These are phyloP conservation scores for Epichloe scottii DNA, from an alignment of 2,329 filamentous ascomycete species.

Conservation along the genomic window DNA sequence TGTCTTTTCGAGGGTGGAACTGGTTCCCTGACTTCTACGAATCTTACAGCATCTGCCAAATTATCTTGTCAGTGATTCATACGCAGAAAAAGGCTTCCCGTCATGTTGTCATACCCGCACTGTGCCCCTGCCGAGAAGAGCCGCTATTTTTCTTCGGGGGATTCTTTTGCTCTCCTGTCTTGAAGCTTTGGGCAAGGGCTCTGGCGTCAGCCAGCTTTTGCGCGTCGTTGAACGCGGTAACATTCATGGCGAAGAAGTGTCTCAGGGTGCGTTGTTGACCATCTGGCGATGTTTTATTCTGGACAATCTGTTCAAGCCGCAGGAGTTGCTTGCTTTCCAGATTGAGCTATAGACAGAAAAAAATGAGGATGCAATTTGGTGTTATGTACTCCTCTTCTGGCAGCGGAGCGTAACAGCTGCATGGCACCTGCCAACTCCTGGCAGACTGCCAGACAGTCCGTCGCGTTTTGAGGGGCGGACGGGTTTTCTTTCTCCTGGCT, in stretches of 20 bases:
- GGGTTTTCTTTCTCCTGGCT: not conserved
- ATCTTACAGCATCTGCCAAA: not conserved
- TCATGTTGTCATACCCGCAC: not conserved
- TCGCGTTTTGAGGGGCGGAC: not conserved
- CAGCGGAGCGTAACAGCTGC: not conserved
- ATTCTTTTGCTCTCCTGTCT: constrained; percentile 6
- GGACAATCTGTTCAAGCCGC: not conserved
- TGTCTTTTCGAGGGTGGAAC: constrained; percentile 1
- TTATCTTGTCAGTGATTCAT: not conserved
- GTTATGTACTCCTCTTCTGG: not conserved
- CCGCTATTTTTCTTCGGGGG: not conserved
- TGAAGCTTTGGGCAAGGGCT: constrained; percentile 16
- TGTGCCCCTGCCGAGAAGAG: not conserved
- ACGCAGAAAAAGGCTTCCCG: not conserved
- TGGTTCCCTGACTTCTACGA: not conserved
- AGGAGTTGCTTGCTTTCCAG: not conserved
- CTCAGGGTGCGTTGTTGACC: not conserved
- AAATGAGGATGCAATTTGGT: not conserved
- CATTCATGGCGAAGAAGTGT: constrained; percentile 6
- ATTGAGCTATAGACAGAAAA: not conserved
- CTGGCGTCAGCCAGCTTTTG: constrained; percentile 16
- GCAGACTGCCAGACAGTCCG: not conserved
- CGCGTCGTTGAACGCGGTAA: constrained; percentile 12
- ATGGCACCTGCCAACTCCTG: constrained; percentile 3
- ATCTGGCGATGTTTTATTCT: not conserved